Evolutionary conservation across 169 alveolate genomes (phyloP).

Genomic region (Plasmodium vinckei): DNA sequence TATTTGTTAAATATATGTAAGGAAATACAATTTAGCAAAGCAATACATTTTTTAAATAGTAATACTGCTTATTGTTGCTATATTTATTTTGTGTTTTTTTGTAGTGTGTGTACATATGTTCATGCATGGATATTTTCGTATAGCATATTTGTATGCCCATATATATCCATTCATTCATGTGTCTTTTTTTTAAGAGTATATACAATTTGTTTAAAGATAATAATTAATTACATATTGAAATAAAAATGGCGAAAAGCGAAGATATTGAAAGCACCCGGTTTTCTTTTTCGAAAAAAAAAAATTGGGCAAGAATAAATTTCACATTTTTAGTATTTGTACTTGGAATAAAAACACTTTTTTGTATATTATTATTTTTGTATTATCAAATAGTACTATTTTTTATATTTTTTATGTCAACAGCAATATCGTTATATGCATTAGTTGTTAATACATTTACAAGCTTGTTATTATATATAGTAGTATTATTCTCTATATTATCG

Average conservation of each 20-base stretch:
- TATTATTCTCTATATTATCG: constrained; percentile 16
- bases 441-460: constrained; percentile 48
- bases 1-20: no score
- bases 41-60: no score
- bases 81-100: no score
- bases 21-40: no score
- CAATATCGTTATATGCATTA: constrained; percentile 38
- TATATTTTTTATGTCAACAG: constrained; percentile 31
- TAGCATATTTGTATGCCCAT: background rate
- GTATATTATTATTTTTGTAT: constrained; percentile 44
- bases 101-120: background rate
- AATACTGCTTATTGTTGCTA: no score
- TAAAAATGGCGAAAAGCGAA: constrained; percentile 26
- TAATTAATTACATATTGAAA: background rate
- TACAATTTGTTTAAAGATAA: background rate
- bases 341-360: constrained; percentile 64
- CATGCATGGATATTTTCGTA: background rate
- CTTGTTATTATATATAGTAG: constrained; percentile 30
- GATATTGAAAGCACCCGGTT: constrained; percentile 5
- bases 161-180: background rate
- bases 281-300: constrained; percentile 5
- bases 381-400: constrained; percentile 48
- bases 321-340: constrained; percentile 67
- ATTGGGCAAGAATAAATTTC: constrained; percentile 57
- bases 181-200: background rate